phyloP scores from a whole-genome alignment of 176 grass and related monocot species.

The Bromus sterilis region DNA sequence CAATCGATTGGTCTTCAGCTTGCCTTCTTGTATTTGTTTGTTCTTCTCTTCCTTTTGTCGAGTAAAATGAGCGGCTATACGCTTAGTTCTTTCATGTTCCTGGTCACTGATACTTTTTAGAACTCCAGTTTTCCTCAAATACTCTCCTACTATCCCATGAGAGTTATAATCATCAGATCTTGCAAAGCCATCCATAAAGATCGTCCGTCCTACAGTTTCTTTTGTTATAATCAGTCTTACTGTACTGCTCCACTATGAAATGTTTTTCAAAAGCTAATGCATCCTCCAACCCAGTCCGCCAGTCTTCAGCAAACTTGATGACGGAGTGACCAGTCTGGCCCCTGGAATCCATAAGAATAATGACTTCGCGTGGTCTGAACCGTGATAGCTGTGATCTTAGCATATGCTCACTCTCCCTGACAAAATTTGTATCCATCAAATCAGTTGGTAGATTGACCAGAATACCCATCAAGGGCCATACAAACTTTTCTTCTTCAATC shows the following conservation, averaged over 20 bases:
- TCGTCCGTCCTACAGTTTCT: slow-evolving; percentile 22
- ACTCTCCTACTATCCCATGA: slow-evolving; percentile 25
- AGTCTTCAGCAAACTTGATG: slow-evolving; percentile 39
- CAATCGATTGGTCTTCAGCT: slow-evolving; percentile 27
- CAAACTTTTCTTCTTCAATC: slow-evolving; percentile 32
- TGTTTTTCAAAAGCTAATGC: slow-evolving; percentile 48
- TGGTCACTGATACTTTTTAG: slow-evolving; percentile 36
- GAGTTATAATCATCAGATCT: slow-evolving; percentile 34
- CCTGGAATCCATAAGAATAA: slow-evolving; percentile 10
- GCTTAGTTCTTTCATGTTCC: slow-evolving; percentile 22
- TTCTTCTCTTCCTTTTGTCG: slow-evolving; percentile 31
- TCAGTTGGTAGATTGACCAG: slow-evolving; percentile 41
- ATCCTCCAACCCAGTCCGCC: slow-evolving; percentile 46
- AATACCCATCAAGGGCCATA: slow-evolving; percentile 62
- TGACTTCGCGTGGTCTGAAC: slow-evolving; percentile 38
- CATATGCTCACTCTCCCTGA: slow-evolving; percentile 27
- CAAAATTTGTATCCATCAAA: neutral
- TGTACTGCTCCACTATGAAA: slow-evolving; percentile 22
- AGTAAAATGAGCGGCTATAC: slow-evolving; percentile 31
- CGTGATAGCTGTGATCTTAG: slow-evolving; percentile 37
- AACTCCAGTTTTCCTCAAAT: slow-evolving; percentile 42
- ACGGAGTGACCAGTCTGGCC: slow-evolving; percentile 25
- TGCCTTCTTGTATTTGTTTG: slow-evolving; percentile 4
- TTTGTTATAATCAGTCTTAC: slow-evolving; percentile 33
- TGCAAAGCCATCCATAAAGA: slow-evolving; percentile 57